These are phyloP conservation scores for Bombardia bombarda DNA, from an alignment of 495 filamentous ascomycete species.

Conservation along the genomic window DNA sequence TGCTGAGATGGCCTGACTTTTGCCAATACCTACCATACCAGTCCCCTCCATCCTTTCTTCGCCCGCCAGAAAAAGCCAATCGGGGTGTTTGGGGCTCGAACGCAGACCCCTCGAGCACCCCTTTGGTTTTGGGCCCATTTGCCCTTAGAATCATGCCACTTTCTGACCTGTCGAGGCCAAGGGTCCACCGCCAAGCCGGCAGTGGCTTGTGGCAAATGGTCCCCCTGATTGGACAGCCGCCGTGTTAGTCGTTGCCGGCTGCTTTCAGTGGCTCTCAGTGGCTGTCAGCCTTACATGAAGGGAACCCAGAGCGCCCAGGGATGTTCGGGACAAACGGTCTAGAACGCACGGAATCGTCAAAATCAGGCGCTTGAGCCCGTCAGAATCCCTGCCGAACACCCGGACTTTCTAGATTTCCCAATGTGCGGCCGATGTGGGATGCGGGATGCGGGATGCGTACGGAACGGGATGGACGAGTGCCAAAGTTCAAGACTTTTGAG, in stretches of 20 bases:
- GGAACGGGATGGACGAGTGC: too few species aligned
- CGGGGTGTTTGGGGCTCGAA: slow-evolving; percentile 17
- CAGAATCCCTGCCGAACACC: too few species aligned
- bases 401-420: too few species aligned
- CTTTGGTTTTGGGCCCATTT: slow-evolving; percentile 27
- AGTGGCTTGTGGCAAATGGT: slow-evolving; percentile 14
- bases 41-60: too few species aligned
- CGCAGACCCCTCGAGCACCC: slow-evolving; percentile 18
- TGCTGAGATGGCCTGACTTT: slow-evolving; percentile 24
- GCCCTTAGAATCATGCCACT: slow-evolving; percentile 26
- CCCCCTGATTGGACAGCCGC: slow-evolving; percentile 10
- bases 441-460: too few species aligned
- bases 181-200: slow-evolving; percentile 23
- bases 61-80: too few species aligned
- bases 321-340: too few species aligned
- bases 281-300: slow-evolving; percentile 18
- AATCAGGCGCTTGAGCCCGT: too few species aligned
- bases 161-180: slow-evolving; percentile 13
- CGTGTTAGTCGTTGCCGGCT: background rate
- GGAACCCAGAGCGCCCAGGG: slow-evolving; percentile 4
- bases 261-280: slow-evolving; percentile 1
- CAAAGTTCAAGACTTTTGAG: too few species aligned
- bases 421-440: too few species aligned
- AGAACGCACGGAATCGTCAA: too few species aligned
- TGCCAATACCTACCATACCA: too few species aligned